Base-by-base conservation (phyloP, 2,329 filamentous ascomycete species). In the Dactylellina leptospora region DNA sequence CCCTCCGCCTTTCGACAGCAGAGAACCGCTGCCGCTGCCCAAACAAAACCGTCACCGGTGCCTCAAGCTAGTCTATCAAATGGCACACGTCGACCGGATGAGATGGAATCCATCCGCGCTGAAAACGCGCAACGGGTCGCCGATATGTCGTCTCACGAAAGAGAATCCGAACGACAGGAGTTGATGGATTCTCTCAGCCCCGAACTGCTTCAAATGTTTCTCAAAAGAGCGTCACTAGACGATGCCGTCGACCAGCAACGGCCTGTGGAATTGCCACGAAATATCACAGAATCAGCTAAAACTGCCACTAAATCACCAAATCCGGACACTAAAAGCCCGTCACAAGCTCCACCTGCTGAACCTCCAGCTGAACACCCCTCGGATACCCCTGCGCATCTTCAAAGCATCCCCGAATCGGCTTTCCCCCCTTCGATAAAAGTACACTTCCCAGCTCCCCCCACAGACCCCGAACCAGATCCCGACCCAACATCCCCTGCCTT, bases 401-500 rank as follows among this genome's bases (percentile, higher is more conserved):
- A 61, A 47, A 51, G 69, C 23, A 66, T 56, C 44, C 74, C 75
- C 40, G 60, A 75, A 64, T 20, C 64, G 18, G 72, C 76, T 45
- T 76, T 76, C 55, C 76, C 77, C 13, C 76, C 76, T 30, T 77
- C 77, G 28, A 75, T 78, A 70, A 78, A 77, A 72, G 80, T 83
- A 11, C 90, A 91, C 80, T 91, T 88, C 79, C 88, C 88, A 8
- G 80, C 79, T n/a, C 81, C 80, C 1, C 83, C 80, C 8, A 74
- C 74, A 75, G 74, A 81, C 76, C 33, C 83, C 79, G 79, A 84
- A 1, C 90, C 90, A 9, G 88, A 92, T 69, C 88, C 97, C 74
- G 91, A 97, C 79, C 92, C 93, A 0, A 83, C 86, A 36, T 91
- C 93, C 69, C 89, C 91, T 0, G 84, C 91, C 77, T 97, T 97